Evolutionary conservation across 768 basidiomycete genomes (phyloP).

Genomic region (Lenzites betulinus): DNA sequence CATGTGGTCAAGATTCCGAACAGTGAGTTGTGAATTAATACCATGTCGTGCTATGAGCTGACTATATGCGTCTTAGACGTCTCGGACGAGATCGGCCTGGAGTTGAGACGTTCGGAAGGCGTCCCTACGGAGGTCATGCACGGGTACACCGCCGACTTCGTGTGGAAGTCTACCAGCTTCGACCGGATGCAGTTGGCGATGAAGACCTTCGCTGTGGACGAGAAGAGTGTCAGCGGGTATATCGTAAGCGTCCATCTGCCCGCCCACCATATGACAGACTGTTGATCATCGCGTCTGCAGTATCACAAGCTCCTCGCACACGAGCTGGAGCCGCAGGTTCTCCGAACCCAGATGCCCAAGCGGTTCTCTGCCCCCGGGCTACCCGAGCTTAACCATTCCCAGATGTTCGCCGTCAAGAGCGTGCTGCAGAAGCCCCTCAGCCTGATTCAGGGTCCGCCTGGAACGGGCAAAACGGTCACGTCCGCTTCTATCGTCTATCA

Average conservation of each 20-base stretch:
- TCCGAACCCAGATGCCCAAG: constrained; percentile 93
- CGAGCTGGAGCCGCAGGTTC: constrained; percentile 91
- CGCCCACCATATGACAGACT: constrained; percentile 4
- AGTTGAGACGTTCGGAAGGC: constrained; percentile 86
- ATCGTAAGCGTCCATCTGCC: constrained; percentile 43
- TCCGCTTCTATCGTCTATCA: constrained; percentile 99
- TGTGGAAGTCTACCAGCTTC: constrained; percentile 99
- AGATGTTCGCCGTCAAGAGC: constrained; percentile 99
- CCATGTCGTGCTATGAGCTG: not conserved
- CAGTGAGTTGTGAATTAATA: constrained; percentile 55
- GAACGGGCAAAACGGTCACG: constrained; percentile 98
- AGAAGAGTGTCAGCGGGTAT: constrained; percentile 98
- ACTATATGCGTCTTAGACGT: constrained; percentile 60
- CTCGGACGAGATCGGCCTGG: constrained; percentile 96
- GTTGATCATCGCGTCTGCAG: constrained; percentile 40
- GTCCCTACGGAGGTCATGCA: constrained; percentile 94
- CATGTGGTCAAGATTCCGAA: constrained; percentile 99
- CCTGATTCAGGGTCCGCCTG: constrained; percentile 97
- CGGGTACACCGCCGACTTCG: constrained; percentile 97
- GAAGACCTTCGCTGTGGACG: constrained; percentile 99
- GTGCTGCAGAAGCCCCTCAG: constrained; percentile 97
- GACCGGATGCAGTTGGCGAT: constrained; percentile 99
- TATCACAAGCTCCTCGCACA: constrained; percentile 99
- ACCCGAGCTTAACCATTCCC: constrained; percentile 98
- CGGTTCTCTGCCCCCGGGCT: constrained; percentile 96